phyloP scores from a whole-genome alignment of 495 filamentous ascomycete genomes.

The Penicillium simplicissimum region DNA sequence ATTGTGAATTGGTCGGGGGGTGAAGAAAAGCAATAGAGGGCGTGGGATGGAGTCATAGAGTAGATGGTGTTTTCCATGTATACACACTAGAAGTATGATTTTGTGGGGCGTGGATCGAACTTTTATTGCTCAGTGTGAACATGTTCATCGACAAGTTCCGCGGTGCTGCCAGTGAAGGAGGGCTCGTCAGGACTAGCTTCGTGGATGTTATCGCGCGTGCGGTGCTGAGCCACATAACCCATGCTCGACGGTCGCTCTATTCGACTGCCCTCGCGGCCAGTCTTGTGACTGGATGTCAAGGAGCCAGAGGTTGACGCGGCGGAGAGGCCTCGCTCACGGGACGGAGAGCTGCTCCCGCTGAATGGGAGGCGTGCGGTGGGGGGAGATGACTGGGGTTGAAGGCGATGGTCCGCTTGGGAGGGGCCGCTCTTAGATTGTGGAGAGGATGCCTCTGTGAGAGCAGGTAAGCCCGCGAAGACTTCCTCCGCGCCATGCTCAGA shows the following conservation, averaged over 20 bases:
- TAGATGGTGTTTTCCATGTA: conserved; percentile 2
- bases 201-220: conserved; percentile 57
- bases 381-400: conserved; percentile 33
- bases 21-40: conserved; percentile 1
- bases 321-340: conserved; percentile 47
- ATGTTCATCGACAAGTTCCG: conserved; percentile 48
- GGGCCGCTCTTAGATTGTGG: conserved; percentile 10
- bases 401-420: conserved; percentile 25
- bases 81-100: conserved; percentile 6
- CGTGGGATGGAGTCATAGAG: neutral
- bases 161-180: conserved; percentile 48
- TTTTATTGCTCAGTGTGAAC: conserved; percentile 15
- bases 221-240: conserved; percentile 74
- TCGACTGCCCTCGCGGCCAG: conserved; percentile 32
- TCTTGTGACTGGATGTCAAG: conserved; percentile 46
- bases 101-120: neutral
- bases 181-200: conserved; percentile 59
- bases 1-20: neutral
- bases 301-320: conserved; percentile 48
- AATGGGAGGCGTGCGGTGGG: conserved; percentile 59
- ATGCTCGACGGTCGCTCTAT: conserved; percentile 64
- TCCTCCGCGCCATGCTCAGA: conserved; percentile 26
- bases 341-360: conserved; percentile 53
- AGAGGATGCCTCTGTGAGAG: conserved; percentile 27
- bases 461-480: conserved; percentile 14